phyloP scores from a whole-genome alignment of 1,139 yeast species.

The Dujonia santamariae region DNA sequence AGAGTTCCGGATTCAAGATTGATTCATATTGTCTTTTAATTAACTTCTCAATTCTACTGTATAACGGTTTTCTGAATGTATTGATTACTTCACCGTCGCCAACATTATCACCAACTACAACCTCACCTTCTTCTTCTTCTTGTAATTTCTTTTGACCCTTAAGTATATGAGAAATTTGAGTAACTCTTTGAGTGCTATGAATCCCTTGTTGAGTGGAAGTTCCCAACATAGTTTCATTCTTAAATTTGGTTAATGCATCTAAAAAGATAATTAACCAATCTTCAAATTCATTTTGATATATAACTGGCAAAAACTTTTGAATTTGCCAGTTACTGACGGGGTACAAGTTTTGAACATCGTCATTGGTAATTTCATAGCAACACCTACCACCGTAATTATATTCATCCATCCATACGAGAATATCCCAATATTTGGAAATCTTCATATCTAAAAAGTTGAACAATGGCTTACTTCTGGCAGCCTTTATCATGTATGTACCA shows the following conservation, averaged over 20 bases:
- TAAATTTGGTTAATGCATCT: slow-evolving; percentile 63
- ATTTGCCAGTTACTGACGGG: slow-evolving; percentile 82
- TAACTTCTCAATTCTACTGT: slow-evolving; percentile 64
- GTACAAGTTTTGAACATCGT: slow-evolving; percentile 54
- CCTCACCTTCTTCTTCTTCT: slow-evolving; percentile 24
- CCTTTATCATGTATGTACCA: slow-evolving; percentile 81
- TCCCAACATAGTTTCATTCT: slow-evolving; percentile 34
- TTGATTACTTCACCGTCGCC: slow-evolving; percentile 42
- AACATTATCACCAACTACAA: slow-evolving; percentile 33
- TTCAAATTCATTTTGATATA: slow-evolving; percentile 78
- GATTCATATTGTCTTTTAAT: slow-evolving; percentile 70
- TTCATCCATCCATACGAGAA: slow-evolving; percentile 92
- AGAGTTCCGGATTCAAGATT: slow-evolving; percentile 62
- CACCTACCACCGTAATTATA: slow-evolving; percentile 84
- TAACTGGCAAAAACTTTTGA: slow-evolving; percentile 66
- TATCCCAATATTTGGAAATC: slow-evolving; percentile 84
- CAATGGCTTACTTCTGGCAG: slow-evolving; percentile 76
- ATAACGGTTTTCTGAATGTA: slow-evolving; percentile 59
- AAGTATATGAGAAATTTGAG: slow-evolving; percentile 60
- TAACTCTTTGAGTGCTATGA: slow-evolving; percentile 58
- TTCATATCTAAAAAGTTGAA: slow-evolving; percentile 78
- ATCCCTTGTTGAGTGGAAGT: slow-evolving; percentile 42
- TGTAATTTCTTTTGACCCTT: slow-evolving; percentile 42
- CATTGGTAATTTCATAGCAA: slow-evolving; percentile 55
- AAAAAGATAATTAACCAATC: slow-evolving; percentile 82